Base-by-base conservation (phyloP, 2,329 filamentous ascomycete species). In the Huntiella omanensis region DNA sequence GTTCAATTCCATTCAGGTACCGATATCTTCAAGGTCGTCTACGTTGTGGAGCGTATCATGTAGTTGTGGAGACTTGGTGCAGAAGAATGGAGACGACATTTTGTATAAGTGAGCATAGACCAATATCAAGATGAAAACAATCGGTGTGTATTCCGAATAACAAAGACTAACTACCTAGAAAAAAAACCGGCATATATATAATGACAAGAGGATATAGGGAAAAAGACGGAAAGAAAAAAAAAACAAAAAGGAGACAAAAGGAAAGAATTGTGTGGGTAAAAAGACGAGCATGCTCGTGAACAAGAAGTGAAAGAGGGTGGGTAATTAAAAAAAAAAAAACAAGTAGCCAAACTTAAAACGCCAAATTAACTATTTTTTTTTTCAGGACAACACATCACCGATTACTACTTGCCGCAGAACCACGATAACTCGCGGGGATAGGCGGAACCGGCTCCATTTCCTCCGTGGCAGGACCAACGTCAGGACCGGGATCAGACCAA, bases 401-500 rank as follows among this genome's bases (percentile, higher is more conserved):
- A 22, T 15, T n/a, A 32, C 22, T 22, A 38, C 35, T 38, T 17
- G 13, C 13, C n/a, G 10, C 12, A 7, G n/a, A 38, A 38, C 17
- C n/a, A 12, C 19, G 28, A 41, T 13, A 15, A 41, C 19, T 41
- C 33, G 19, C 28, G 7, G 43, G 43, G 33, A 45, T 32, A 17
- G 43, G 43, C n/a, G 43, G 43, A 32, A 45, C 33, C 19, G 43
- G 33, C 17, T 36, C 33, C 8, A 37, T 32, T 13, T 45, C 43
- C 1, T 13, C 11, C 12, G 17, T 19, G 13, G 55, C 60, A 0
- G 64, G 62, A 0, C 70, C 69, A 1, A 74, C 61, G 51, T 74
- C 70, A 2, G 70, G 70, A 0, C 70, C 70, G 0, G 70, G 70
- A 46, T 72, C 70, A 46, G 66, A 68, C 55, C 55, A 59, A 28